Evolutionary conservation across 345 rosid genomes (phyloP), one percentile per base, ranked within the genome.

Genomic region (Populus euphratica): DNA sequence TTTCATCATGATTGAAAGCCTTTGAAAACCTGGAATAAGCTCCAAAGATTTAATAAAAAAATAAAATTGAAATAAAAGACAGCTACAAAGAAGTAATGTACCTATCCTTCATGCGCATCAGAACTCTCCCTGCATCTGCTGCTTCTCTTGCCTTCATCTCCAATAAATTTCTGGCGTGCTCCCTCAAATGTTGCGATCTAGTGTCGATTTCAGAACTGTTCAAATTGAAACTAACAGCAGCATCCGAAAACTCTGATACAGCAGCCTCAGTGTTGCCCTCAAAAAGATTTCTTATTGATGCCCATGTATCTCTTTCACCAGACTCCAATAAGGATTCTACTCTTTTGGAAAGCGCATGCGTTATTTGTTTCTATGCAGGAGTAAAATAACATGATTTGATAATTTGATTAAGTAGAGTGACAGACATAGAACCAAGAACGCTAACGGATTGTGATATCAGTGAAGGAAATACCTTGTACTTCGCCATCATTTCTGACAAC

Each of bases 21-120:
- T 86, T 76, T 61, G 90, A 82, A 83, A 90, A 92, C 85, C 97
- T 92, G 87, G 77, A 78, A 85, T 73, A 73, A 41, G 69, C 69
- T 73, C 41, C 38, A 70, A 59, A 81, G 41, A 0, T 7, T 73
- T 68, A 82, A 50, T 70, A 25, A 29, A 39, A 38, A 38, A 25
- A 25, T 25, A 25, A 25, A 25, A 25, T 25, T 25, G 27, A 25
- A 25, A 25, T 25, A 25, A 25, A 25, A 25, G 27, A 25, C 27
- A 25, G 27, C 31, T 49, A 8, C 20, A 54, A 67, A 74, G 2
- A 70, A 41, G 39, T 66, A 69, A 56, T 66, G 47, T 72, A 90
- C 97, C 91, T 85, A 80, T 90, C 94, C 84, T 89, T 92, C 93
- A 92, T 90, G 82, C 80, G 85, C 74, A 88, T 89, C 76, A 92